Evolutionary conservation across 305 asterid genomes (phyloP), one percentile per base, ranked within the genome.

Genomic region (Fraxinus velutina): DNA sequence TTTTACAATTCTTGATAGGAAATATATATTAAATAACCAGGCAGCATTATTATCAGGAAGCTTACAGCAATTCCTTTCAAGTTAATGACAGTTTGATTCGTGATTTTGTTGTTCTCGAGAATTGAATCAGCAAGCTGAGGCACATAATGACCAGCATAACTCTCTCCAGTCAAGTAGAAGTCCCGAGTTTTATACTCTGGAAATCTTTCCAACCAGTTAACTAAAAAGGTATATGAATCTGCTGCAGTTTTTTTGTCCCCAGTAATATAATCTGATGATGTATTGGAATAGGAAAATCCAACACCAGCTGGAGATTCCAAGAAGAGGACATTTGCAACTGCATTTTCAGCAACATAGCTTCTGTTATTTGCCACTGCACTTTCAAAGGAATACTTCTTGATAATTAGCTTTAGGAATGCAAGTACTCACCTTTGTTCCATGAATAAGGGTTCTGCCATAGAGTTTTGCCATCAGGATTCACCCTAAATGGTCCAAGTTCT

Each of bases 291-390:
- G 1, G 90, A 89, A 83, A 88, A 90, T 76, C 92, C 92, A 34
- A 89, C 90, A 0, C 89, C 90, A 3, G 85, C 92, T 0, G 92
- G 94, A 2, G 92, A 90, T 52, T 90, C 91, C 72, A 90, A 76
- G 88, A 88, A 90, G 17, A 90, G 42, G 13, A 90, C 76, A 78
- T 89, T 90, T 27, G 93, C 90, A 81, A 78, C 91, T 89, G 86
- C 77, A 79, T 32, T 34, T 21, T 19, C 13, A 29, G 6, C 15
- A n/a, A 10, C 32, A 76, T 19, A 3, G 12, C 44, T 12, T 64
- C 12, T 62, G 71, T 62, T 22, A 62, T 10, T 27, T 66, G 10
- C 34, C 73, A 66, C 34, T 3, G 17, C 36, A 66, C 24, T 66
- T 12, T 66, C 24, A 66, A 66, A 29, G 1, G 17, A 66, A 10